phyloP scores from a whole-genome alignment of 768 basidiomycete genomes.

The Tylopilus felleus region DNA sequence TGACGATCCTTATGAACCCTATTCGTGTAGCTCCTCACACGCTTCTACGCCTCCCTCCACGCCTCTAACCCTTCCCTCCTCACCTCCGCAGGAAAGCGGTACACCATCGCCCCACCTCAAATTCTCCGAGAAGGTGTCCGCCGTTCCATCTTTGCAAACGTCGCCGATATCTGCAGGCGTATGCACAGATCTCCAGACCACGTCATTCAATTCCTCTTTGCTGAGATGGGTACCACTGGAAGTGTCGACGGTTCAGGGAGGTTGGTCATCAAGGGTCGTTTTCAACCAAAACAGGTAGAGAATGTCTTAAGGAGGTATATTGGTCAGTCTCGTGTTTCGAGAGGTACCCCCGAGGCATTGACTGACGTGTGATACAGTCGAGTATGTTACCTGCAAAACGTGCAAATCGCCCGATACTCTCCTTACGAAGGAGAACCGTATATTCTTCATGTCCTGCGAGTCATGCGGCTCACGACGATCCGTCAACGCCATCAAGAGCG shows the following conservation, averaged over 20 bases:
- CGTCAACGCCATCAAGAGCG: constrained; percentile 96
- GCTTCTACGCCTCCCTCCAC: constrained; percentile 89
- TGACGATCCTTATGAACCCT: neutral
- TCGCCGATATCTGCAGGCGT: constrained; percentile 95
- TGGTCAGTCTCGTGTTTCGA: constrained; percentile 48
- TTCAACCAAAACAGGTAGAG: constrained; percentile 98
- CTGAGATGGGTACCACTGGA: constrained; percentile 98
- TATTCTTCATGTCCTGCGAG: constrained; percentile 96
- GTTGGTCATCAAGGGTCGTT: constrained; percentile 95
- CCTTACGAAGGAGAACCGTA: constrained; percentile 95
- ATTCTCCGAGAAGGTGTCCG: constrained; percentile 96
- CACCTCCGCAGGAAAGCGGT: constrained; percentile 83
- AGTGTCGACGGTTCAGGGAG: constrained; percentile 90
- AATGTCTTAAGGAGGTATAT: constrained; percentile 96
- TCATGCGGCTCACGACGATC: constrained; percentile 88
- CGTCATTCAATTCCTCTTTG: constrained; percentile 94
- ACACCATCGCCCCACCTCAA: constrained; percentile 95
- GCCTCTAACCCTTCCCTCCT: constrained; percentile 91
- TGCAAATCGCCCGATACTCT: constrained; percentile 99
- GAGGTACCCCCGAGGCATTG: neutral
- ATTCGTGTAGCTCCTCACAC: constrained; percentile 70
- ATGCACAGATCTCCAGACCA: constrained; percentile 99
- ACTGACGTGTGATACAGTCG: constrained; percentile 50
- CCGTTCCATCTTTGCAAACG: constrained; percentile 94
- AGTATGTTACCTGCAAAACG: constrained; percentile 99